Evolutionary conservation across 805 yeast species (phyloP).

Genomic region (Ogataea glucozyma): DNA sequence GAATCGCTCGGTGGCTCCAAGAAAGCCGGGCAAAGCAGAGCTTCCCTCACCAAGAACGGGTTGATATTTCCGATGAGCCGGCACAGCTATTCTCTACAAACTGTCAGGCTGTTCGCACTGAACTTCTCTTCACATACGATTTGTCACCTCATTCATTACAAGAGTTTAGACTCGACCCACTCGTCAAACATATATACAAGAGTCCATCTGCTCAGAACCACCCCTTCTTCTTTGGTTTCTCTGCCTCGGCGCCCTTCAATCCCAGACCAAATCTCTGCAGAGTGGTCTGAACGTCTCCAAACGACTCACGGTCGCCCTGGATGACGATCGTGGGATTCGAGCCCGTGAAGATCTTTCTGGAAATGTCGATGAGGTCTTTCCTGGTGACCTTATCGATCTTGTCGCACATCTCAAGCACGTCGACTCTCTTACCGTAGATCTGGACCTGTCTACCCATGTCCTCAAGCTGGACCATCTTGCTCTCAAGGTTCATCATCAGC

Average conservation of each 20-base stretch:
- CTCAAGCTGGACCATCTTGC: conserved; percentile 90
- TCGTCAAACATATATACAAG: conserved; percentile 6
- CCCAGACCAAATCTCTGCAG: conserved; percentile 77
- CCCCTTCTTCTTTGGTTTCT: conserved; percentile 19
- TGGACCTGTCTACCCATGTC: conserved; percentile 95
- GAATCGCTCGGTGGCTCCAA: no score
- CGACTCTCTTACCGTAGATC: conserved; percentile 72
- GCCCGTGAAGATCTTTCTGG: conserved; percentile 73
- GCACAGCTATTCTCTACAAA: no score
- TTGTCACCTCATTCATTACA: no score
- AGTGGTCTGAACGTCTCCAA: conserved; percentile 78
- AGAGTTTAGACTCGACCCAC: no score
- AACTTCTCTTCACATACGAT: no score
- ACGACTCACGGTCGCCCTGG: conserved; percentile 82
- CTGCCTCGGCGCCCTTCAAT: conserved; percentile 8
- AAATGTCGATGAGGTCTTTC: conserved; percentile 70
- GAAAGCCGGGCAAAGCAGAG: no score
- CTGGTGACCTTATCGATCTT: conserved; percentile 70
- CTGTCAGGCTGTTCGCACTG: no score
- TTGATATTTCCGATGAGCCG: no score
- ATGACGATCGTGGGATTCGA: conserved; percentile 80
- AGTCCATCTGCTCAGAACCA: conserved; percentile 22
- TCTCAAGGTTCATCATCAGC: conserved; percentile 87
- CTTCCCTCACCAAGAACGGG: no score
- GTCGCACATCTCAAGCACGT: conserved; percentile 77